A percentile compares a stretch with the other conserved stretches of the same genome.
phyloP scores from a whole-genome alignment of 371 early-diverging fungal species.

The Globomyces sp. region DNA sequence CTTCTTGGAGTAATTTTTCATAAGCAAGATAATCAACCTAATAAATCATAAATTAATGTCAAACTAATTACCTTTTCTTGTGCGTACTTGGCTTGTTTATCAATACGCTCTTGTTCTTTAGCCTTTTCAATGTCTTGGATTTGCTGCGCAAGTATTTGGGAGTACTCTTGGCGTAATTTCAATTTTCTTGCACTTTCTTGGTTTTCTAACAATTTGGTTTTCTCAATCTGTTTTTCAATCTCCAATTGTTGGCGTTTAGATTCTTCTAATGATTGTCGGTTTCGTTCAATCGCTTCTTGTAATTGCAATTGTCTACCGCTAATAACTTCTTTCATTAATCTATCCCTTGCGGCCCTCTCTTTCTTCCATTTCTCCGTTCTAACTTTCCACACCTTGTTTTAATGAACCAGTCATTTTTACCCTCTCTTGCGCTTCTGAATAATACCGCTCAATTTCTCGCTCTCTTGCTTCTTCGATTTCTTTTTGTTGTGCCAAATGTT shows the following conservation, averaged over 20 bases:
- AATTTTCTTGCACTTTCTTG: constrained; percentile 28
- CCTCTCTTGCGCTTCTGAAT: constrained; percentile 44
- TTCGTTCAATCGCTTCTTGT: constrained; percentile 30
- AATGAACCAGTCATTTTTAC: constrained; percentile 17
- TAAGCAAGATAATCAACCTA: background rate
- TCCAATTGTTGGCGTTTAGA: constrained; percentile 27
- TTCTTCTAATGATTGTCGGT: constrained; percentile 27
- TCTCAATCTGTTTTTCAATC: constrained; percentile 31
- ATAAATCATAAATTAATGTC: background rate
- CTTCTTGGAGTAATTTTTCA: background rate
- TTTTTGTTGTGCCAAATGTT: constrained; percentile 40
- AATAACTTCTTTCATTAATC: constrained; percentile 50
- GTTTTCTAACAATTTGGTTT: constrained; percentile 27
- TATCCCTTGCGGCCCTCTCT: constrained; percentile 48
- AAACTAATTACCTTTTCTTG: constrained; percentile 25
- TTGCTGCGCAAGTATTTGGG: constrained; percentile 34
- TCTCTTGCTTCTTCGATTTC: constrained; percentile 37
- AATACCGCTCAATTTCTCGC: constrained; percentile 41
- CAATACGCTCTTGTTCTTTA: constrained; percentile 25
- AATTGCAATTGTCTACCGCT: constrained; percentile 45
- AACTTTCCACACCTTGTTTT: constrained; percentile 39
- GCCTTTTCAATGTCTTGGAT: constrained; percentile 30
- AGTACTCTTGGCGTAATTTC: constrained; percentile 26
- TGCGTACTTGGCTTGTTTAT: constrained; percentile 17
- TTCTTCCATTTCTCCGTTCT: constrained; percentile 49